phyloP scores from a whole-genome alignment of 495 filamentous ascomycete genomes.

The Talaromyces adpressus region DNA sequence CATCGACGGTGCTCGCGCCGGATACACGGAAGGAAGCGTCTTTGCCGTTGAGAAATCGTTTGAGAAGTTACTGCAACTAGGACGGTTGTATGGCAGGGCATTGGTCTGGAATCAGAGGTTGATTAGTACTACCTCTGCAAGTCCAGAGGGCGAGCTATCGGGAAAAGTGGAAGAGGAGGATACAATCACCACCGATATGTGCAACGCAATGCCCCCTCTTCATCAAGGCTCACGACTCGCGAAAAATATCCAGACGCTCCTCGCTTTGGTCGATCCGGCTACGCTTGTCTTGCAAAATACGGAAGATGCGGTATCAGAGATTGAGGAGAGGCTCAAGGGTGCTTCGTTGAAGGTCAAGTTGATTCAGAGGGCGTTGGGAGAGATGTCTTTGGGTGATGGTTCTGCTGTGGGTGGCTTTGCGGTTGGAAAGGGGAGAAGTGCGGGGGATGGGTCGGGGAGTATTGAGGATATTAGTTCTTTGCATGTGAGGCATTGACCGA shows the following conservation, averaged over 20 bases:
- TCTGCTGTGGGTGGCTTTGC: conserved; percentile 9
- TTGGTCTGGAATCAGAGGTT: conserved; percentile 75
- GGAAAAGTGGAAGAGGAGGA: conserved; percentile 3
- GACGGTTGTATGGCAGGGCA: conserved; percentile 72
- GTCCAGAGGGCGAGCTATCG: too few relatives aligned
- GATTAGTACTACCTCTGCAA: too few relatives aligned
- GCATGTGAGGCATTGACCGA: conserved; percentile 41
- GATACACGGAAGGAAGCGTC: conserved; percentile 77
- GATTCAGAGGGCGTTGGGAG: conserved; percentile 65
- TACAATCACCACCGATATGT: conserved; percentile 23
- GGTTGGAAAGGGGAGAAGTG: neutral
- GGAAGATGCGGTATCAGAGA: conserved; percentile 77
- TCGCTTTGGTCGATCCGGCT: conserved; percentile 72
- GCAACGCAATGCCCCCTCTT: conserved; percentile 38
- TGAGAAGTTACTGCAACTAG: conserved; percentile 78
- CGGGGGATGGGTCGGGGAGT: conserved; percentile 39
- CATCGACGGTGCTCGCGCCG: conserved; percentile 70
- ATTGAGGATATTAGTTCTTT: conserved; percentile 50
- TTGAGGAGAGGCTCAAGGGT: conserved; percentile 75
- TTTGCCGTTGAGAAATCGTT: conserved; percentile 92
- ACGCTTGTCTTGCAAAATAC: conserved; percentile 70
- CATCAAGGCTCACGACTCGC: conserved; percentile 56
- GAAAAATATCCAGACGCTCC: conserved; percentile 64
- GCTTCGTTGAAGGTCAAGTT: conserved; percentile 76
- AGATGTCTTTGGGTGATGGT: conserved; percentile 31